Evolutionary conservation across 176 grass and related monocot genomes (phyloP), one percentile per base, ranked within the genome.

Genomic region (Miscanthus lutarioriparius): DNA sequence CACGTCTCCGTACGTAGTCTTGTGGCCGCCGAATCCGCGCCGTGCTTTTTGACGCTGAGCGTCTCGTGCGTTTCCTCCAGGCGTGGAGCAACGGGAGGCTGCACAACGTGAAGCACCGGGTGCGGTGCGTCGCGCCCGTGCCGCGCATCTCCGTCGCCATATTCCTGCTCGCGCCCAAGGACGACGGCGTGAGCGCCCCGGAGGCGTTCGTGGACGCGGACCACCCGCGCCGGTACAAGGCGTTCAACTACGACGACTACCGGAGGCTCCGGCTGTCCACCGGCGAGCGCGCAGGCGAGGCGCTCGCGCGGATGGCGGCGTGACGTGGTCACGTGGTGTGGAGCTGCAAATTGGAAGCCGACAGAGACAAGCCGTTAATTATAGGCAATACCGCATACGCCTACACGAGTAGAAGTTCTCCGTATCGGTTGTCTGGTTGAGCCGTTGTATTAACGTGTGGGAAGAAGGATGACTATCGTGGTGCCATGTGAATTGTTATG

Each of bases 71-170:
- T 33, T 76, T 54, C 78, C n/a, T 45, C 16, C 70, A 97, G 92
- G 94, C 83, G 45, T 97, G 94, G 90, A 97, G 94, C 83, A 97
- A 97, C 72, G 88, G 92, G 40, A 75, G 64, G 74, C 89, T 97
- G 61, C 90, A 87, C 80, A 92, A 90, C 78, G 90, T 97, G 72
- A 97, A 89, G 89, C 92, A 97, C 84, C 71, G 86, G 64, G 92
- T 97, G 74, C 92, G 69, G 70, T 92, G 94, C 88, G 85, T 94
- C 67, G 92, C 89, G 49, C 77, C 94, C 22, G 79, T 61, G 48
- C 80, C 80, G 39, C 87, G 94, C 80, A 83, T 97, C 88, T 90
- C 94, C 38, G 47, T 97, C 67, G 94, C 94, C 47, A 78, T 97
- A 78, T 97, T 97, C 80, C 83, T 97, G 48, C 81, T 97, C 51